Evolutionary conservation across 352 stramenopile species (phyloP), one percentile per base, ranked within the genome.

Genomic region (Phytophthora meadii): DNA sequence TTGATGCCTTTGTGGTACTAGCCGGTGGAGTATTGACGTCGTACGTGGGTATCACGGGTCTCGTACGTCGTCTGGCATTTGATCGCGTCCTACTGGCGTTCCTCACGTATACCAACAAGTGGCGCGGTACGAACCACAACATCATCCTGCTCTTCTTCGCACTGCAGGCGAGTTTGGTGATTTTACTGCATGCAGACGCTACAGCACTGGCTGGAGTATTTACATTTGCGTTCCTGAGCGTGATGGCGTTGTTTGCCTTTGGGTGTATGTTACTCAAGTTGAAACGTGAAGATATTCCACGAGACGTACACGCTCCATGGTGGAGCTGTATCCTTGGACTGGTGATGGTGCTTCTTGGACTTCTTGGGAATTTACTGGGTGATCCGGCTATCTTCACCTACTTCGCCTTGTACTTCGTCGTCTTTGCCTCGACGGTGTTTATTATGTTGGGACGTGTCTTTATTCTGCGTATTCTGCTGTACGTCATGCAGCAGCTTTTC

Each of bases 201-300:
- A 88, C 76, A 25, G 84, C 89, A 19, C 79, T 98, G 2, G 84
- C 86, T 9, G 92, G 92, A 8, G 94, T 98, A 25, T 98, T 98
- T 65, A 97, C 88, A 24, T 96, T 97, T 56, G 85, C 92, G 5
- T 98, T 98, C 58, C 66, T 98, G 8, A 82, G 82, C 1, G 86
- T 98, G 11, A 98, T 98, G 90, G 84, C 79, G 19, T 81, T 98
- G 24, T 98, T 98, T 50, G 90, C 89, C 5, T 84, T 94, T 55
- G 92, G 92, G 6, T 97, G 89, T 64, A 96, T 98, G 64, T 41
- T 97, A 32, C 87, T 98, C 37, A 98, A 98, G 68, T 72, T 97
- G 48, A 98, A 98, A 73, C 79, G 93, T 19, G 89, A 94, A 68
- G 81, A 89, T 24, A 93, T 98, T 37, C 92, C 91, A 8, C 79